These are phyloP conservation scores for Aspergillus funiculosus DNA, from an alignment of 495 filamentous ascomycete species.

Conservation along the genomic window DNA sequence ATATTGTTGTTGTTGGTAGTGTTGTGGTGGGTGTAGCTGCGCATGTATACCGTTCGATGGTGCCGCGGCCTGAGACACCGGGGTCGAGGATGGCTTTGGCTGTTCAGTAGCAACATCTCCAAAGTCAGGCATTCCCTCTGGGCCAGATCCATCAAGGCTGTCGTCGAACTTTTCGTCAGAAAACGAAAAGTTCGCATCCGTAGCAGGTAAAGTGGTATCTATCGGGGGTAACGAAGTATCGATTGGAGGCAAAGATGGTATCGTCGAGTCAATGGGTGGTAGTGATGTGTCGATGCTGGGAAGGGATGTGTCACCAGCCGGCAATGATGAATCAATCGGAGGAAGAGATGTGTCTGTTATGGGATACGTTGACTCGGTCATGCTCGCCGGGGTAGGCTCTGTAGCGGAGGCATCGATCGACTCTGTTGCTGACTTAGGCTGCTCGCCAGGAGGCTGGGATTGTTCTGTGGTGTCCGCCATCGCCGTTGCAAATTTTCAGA, in stretches of 20 bases:
- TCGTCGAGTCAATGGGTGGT: conserved; percentile 32
- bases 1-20: conserved; percentile 16
- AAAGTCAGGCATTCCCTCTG: conserved; percentile 8
- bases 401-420: conserved; percentile 18
- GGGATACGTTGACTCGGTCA: conserved; percentile 7
- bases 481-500: not conserved
- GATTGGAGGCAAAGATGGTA: conserved; percentile 25
- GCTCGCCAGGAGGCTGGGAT: conserved; percentile 26
- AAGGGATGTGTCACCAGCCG: conserved; percentile 26
- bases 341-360: conserved; percentile 31
- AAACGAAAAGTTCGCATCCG: conserved; percentile 47
- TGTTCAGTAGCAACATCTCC: conserved; percentile 23
- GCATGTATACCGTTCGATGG: conserved; percentile 31
- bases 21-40: conserved; percentile 15
- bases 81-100: conserved; percentile 4
- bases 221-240: conserved; percentile 29
- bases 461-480: conserved; percentile 38
- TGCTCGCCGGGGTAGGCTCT: conserved; percentile 5
- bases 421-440: conserved; percentile 23
- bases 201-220: conserved; percentile 34
- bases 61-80: conserved; percentile 19
- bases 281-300: conserved; percentile 22
- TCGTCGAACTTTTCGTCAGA: conserved; percentile 52
- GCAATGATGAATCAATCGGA: conserved; percentile 36
- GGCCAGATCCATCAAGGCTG: conserved; percentile 1